These are phyloP conservation scores for Dendrobium nobile DNA, from an alignment of 106 monocot genomes.

Conservation along the genomic window DNA sequence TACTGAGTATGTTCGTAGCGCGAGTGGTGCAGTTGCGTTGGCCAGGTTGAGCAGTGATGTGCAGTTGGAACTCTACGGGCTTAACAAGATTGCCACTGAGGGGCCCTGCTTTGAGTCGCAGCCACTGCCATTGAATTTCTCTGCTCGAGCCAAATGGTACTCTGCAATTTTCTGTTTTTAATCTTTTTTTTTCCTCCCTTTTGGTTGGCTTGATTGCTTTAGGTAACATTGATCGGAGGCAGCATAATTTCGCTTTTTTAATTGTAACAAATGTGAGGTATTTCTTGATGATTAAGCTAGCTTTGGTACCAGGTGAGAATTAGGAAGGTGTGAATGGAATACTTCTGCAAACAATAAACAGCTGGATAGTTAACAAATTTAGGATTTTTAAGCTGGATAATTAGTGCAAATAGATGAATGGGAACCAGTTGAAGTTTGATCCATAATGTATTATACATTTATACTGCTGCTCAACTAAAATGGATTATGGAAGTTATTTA, in stretches of 20 bases:
- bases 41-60: slow-evolving; percentile 35
- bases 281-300: background rate
- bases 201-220: background rate
- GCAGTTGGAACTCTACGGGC: slow-evolving; percentile 54
- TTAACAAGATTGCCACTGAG: slow-evolving; percentile 59
- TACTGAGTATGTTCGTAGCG: slow-evolving; percentile 23
- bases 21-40: slow-evolving; percentile 22
- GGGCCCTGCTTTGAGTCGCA: slow-evolving; percentile 63
- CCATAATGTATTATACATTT: slow-evolving; percentile 2
- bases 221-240: background rate
- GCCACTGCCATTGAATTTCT: slow-evolving; percentile 53
- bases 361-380: background rate
- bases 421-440: background rate
- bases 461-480: too few species aligned
- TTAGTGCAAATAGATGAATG: background rate
- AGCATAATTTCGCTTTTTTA: background rate
- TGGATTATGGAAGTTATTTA: too few species aligned
- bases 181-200: background rate
- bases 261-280: background rate
- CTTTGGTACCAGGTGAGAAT: background rate
- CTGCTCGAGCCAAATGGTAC: slow-evolving; percentile 70
- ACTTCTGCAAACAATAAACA: background rate
- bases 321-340: background rate
- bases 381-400: background rate
- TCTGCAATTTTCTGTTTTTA: background rate